A percentile compares a stretch with the other conserved stretches of the same genome.
These are phyloP conservation scores for Arthrobotrys pseudoclavata DNA, from an alignment of 2,329 filamentous ascomycete genomes.

Conservation along the genomic window DNA sequence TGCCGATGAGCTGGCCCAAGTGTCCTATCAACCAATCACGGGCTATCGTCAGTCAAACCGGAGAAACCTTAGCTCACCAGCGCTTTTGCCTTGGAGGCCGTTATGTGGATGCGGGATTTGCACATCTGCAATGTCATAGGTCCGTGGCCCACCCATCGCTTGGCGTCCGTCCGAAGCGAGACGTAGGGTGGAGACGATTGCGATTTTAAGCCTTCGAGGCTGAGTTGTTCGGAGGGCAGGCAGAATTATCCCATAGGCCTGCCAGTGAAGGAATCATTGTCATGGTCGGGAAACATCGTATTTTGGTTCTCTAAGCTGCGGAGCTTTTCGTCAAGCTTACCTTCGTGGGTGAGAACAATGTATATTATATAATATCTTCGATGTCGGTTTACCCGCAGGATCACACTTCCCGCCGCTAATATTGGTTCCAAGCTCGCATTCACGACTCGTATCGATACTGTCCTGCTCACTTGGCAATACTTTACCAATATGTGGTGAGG, in stretches of 20 bases:
- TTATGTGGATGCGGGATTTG: slow-evolving; percentile 49
- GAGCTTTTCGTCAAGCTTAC: slow-evolving; percentile 38
- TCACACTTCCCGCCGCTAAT: slow-evolving; percentile 27
- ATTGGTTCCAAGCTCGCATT: background rate
- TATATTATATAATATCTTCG: slow-evolving; percentile 37
- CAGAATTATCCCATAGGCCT: slow-evolving; percentile 53
- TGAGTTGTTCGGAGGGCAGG: slow-evolving; percentile 58
- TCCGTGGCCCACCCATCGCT: slow-evolving; percentile 38
- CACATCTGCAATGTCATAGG: slow-evolving; percentile 34
- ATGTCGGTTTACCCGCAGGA: slow-evolving; percentile 39
- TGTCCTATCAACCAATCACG: slow-evolving; percentile 40
- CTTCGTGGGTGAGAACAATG: slow-evolving; percentile 31
- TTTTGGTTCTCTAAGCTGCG: slow-evolving; percentile 16
- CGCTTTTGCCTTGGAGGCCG: slow-evolving; percentile 9
- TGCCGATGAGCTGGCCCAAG: slow-evolving; percentile 38
- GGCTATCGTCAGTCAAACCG: slow-evolving; percentile 6
- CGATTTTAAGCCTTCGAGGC: slow-evolving; percentile 57
- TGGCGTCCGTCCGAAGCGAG: slow-evolving; percentile 59
- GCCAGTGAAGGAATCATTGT: slow-evolving; percentile 53
- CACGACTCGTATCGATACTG: background rate
- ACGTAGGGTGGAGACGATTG: slow-evolving; percentile 51
- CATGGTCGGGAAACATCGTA: slow-evolving; percentile 32
- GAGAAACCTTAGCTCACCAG: slow-evolving; percentile 26
- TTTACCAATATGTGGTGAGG: background rate
- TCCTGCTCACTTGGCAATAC: background rate